Conservation (phyloP, 2,329 filamentous ascomycete genomes). For the Exophiala viscosa region DNA sequence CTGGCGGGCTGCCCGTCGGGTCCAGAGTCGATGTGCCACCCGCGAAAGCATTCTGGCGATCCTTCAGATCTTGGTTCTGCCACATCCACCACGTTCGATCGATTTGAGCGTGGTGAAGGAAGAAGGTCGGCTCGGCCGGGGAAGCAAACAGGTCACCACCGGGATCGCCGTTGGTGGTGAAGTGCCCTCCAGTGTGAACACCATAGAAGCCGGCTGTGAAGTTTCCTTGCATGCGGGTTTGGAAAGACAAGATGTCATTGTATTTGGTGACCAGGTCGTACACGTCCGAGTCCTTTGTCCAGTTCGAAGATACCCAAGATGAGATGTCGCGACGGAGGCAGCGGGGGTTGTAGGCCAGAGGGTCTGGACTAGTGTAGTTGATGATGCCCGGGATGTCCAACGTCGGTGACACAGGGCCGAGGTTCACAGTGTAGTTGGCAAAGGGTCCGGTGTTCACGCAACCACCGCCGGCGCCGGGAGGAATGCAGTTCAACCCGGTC, state of each 20-base stretch:
- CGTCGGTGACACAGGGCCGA: slow-evolving; percentile 30
- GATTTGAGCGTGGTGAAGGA: slow-evolving; percentile 23
- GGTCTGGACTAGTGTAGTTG: slow-evolving; percentile 19
- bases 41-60: slow-evolving; percentile 13
- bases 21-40: slow-evolving; percentile 22
- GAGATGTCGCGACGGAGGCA: slow-evolving; percentile 24
- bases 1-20: slow-evolving; percentile 16
- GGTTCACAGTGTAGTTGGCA: slow-evolving; percentile 35
- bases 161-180: slow-evolving; percentile 24
- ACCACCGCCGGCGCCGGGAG: slow-evolving; percentile 25
- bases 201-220: slow-evolving; percentile 19
- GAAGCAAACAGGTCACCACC: slow-evolving; percentile 24
- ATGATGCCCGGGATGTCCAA: slow-evolving; percentile 17
- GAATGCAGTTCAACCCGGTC: slow-evolving; percentile 17
- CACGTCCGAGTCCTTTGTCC: slow-evolving; percentile 23
- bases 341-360: slow-evolving; percentile 22
- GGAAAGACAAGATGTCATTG: slow-evolving; percentile 18
- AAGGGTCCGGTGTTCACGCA: slow-evolving; percentile 29
- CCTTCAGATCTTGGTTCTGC: slow-evolving; percentile 22
- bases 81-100: slow-evolving; percentile 24
- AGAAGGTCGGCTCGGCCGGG: slow-evolving; percentile 22
- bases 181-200: slow-evolving; percentile 23
- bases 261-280: slow-evolving; percentile 18
- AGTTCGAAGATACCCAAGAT: slow-evolving; percentile 22
- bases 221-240: slow-evolving; percentile 22